Percentiles rank a stretch among this genome's conserved stretches.
Conservation (phyloP, 202 grass and related monocot species). For the Cymbopogon flexuosus region DNA sequence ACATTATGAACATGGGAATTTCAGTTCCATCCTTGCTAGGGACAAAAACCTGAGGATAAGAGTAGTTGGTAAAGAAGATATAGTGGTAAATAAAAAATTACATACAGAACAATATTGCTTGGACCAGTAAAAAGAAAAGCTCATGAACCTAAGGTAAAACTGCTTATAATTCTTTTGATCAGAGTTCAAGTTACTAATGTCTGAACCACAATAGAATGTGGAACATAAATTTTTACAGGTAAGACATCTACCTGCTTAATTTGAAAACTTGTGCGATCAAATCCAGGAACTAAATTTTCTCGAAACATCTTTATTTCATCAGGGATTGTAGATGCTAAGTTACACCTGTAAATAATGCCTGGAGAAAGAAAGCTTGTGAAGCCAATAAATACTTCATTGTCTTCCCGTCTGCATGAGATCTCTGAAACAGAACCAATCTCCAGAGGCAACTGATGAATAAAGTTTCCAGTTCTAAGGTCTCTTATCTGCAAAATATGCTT, state of each 20-base stretch:
- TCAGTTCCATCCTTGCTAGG: constrained; percentile 73
- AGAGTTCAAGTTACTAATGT: not conserved
- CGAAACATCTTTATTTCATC: constrained; percentile 79
- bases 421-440: constrained; percentile 84
- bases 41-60: constrained; percentile 63
- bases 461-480: constrained; percentile 62
- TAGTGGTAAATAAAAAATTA: not conserved
- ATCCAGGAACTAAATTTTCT: constrained; percentile 74
- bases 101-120: not conserved
- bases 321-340: constrained; percentile 50
- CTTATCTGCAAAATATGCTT: constrained; percentile 84
- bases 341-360: constrained; percentile 75
- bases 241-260: constrained; percentile 70
- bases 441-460: constrained; percentile 68
- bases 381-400: constrained; percentile 71
- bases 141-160: not conserved
- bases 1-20: constrained; percentile 92
- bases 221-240: not conserved
- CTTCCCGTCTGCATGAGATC: constrained; percentile 67
- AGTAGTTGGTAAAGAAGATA: not conserved
- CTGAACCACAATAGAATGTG: not conserved
- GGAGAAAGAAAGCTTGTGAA: constrained; percentile 89
- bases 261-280: constrained; percentile 68
- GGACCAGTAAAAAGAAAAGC: not conserved
- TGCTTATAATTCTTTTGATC: not conserved